These are phyloP conservation scores for Protoeuglena noctilucae DNA, from an alignment of 139 green algal genomes.

Conservation along the genomic window DNA sequence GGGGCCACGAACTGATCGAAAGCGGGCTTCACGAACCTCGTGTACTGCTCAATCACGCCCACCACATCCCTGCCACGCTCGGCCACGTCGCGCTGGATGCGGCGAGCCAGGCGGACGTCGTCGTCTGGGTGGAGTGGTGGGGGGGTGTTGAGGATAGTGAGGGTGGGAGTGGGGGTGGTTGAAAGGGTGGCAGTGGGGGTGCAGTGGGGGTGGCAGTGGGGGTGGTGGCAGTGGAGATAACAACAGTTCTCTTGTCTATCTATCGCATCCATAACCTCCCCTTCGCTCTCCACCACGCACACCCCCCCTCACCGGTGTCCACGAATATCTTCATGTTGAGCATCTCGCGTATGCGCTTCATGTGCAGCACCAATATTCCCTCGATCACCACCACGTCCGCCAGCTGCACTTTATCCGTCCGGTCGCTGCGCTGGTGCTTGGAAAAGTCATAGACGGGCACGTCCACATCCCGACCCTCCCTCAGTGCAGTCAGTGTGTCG, in stretches of 20 bases:
- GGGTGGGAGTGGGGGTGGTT: no score
- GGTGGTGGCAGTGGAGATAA: no score
- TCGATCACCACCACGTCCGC: conserved; percentile 93
- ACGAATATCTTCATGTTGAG: conserved; percentile 86
- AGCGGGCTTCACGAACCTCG: conserved; percentile 78
- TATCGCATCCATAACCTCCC: no score
- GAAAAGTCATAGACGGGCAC: conserved; percentile 91
- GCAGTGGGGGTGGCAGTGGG: no score
- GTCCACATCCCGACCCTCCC: conserved; percentile 7
- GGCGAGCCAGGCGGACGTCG: conserved; percentile 76
- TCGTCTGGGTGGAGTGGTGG: conserved; percentile 62
- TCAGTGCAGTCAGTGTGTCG: conserved; percentile 10
- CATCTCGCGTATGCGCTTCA: conserved; percentile 47
- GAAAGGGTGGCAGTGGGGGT: no score
- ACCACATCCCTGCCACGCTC: conserved; percentile 62
- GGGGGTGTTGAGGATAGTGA: no score
- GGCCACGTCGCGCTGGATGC: conserved; percentile 83
- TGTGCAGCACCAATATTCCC: conserved; percentile 86
- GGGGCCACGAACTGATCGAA: conserved; percentile 82
- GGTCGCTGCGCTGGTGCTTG: conserved; percentile 41
- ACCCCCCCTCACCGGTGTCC: conserved; percentile 16
- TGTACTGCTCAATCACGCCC: conserved; percentile 89
- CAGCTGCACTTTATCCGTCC: conserved; percentile 45
- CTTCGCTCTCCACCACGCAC: not conserved
- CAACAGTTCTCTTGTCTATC: no score